Conservation (phyloP, 192 early-diverging fungal species). For the Coemansia sp. region DNA sequence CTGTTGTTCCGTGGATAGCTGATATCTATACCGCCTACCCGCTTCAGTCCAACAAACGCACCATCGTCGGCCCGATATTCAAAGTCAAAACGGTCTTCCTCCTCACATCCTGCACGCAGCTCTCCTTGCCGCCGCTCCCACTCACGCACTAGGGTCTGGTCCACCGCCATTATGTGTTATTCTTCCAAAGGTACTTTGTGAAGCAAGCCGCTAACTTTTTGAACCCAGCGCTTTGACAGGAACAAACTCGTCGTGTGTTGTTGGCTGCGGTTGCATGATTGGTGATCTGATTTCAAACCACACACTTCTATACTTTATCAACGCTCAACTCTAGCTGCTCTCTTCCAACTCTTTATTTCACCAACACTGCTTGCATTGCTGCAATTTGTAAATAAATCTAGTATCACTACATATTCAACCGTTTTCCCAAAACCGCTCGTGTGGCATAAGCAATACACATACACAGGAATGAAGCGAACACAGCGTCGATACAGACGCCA, state of each 20-base stretch:
- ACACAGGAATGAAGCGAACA: slow-evolving; percentile 17
- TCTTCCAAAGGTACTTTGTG: not conserved
- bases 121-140: slow-evolving; percentile 27
- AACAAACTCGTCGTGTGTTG: no score
- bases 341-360: no score
- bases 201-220: no score
- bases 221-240: no score
- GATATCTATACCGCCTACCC: slow-evolving; percentile 75
- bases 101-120: slow-evolving; percentile 17
- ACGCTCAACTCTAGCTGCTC: no score
- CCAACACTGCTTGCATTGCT: no score
- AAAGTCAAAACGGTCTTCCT: slow-evolving; percentile 22
- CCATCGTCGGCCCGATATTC: not conserved
- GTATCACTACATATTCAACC: no score
- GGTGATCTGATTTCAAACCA: no score
- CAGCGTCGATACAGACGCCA: slow-evolving; percentile 18
- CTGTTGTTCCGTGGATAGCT: slow-evolving; percentile 62
- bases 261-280: no score
- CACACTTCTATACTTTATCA: no score
- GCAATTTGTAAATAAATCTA: no score
- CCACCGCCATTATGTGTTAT: not conserved
- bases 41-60: slow-evolving; percentile 39
- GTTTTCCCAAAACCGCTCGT: no score
- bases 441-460: not conserved
- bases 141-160: slow-evolving; percentile 5